Conservation (phyloP, 2,329 filamentous ascomycete species). For the Berkeleyomyces basicola region DNA sequence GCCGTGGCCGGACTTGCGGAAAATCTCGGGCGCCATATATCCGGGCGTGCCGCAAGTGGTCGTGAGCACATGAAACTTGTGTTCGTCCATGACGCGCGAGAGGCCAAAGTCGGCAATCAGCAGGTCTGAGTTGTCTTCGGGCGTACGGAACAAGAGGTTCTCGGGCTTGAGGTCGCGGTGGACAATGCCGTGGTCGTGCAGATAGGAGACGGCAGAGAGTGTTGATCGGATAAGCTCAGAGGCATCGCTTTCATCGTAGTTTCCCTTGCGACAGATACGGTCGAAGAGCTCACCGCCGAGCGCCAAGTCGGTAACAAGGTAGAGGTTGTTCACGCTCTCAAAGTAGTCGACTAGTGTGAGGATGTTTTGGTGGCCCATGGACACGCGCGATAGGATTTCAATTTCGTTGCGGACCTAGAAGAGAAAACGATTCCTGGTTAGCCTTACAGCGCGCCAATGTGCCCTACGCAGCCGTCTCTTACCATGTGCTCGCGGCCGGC, state of each 20-base stretch:
- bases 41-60: slow-evolving; percentile 96
- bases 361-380: slow-evolving; percentile 97
- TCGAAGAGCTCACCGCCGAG: slow-evolving; percentile 95
- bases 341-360: slow-evolving; percentile 97
- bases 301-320: slow-evolving; percentile 91
- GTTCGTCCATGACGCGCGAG: slow-evolving; percentile 95
- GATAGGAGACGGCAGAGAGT: slow-evolving; percentile 90
- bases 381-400: slow-evolving; percentile 91
- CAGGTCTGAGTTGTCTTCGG: slow-evolving; percentile 92
- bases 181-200: slow-evolving; percentile 96
- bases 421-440: background rate
- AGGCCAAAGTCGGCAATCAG: slow-evolving; percentile 95
- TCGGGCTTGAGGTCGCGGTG: slow-evolving; percentile 96
- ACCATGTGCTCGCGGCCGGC: slow-evolving; percentile 97
- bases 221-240: slow-evolving; percentile 90
- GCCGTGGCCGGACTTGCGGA: slow-evolving; percentile 94
- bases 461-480: slow-evolving; percentile 16
- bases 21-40: slow-evolving; percentile 99
- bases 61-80: slow-evolving; percentile 92
- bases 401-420: slow-evolving; percentile 87
- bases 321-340: slow-evolving; percentile 98
- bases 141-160: slow-evolving; percentile 89
- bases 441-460: background rate
- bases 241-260: slow-evolving; percentile 94
- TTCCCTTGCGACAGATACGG: slow-evolving; percentile 94